phyloP scores from a whole-genome alignment of 2,329 filamentous ascomycete species.

The Diaporthe sp. region DNA sequence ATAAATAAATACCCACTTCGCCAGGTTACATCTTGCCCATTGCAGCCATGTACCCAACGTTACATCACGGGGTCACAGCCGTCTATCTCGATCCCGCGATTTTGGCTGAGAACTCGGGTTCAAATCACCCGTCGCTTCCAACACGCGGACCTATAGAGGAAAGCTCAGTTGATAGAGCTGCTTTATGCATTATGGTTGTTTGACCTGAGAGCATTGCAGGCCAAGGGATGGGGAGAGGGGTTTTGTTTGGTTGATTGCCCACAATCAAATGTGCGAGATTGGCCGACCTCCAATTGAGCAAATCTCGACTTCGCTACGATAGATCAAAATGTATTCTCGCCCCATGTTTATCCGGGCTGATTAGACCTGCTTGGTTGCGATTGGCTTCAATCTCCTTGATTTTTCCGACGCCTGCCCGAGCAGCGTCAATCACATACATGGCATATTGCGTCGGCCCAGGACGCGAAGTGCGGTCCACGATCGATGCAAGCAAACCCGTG shows the following conservation, averaged over 20 bases:
- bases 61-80: constrained; percentile 6
- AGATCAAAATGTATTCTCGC: too few relatives aligned
- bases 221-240: background rate
- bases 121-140: background rate
- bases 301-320: background rate
- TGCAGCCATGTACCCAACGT: constrained; percentile 15
- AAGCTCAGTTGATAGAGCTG: background rate
- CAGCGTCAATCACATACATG: background rate
- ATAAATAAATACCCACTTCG: constrained; percentile 7
- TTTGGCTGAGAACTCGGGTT: background rate
- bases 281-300: background rate
- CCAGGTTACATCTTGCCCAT: constrained; percentile 16
- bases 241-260: background rate
- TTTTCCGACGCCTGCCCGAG: background rate
- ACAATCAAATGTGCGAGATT: background rate
- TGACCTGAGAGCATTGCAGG: background rate
- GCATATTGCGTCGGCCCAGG: background rate
- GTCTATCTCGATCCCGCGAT: background rate
- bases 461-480: background rate
- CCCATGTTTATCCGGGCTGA: too few relatives aligned
- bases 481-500: background rate
- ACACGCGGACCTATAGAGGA: background rate
- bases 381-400: background rate
- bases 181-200: background rate
- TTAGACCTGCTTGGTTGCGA: background rate